Conservation (phyloP, 768 basidiomycete genomes). For the Boletus eberwhitei region DNA sequence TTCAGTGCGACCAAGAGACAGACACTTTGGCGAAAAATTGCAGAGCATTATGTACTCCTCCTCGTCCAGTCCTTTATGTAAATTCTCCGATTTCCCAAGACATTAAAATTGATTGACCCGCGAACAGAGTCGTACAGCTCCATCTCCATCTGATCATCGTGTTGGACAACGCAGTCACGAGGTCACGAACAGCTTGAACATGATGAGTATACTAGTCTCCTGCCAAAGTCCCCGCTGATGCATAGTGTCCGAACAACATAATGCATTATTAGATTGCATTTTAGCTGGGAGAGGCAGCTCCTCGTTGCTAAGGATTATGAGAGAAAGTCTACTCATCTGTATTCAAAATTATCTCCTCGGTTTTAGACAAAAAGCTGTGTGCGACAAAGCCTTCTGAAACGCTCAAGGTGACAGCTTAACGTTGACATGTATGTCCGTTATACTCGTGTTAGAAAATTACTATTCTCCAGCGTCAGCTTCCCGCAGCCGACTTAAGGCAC, state of each 20-base stretch:
- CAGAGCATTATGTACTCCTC: slow-evolving; percentile 20
- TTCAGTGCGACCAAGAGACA: background rate
- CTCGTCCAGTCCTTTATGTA: slow-evolving; percentile 26
- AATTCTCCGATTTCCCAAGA: slow-evolving; percentile 23
- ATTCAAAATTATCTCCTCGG: slow-evolving; percentile 14
- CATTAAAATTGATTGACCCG: background rate
- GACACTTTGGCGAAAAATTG: background rate
- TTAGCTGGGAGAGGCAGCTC: too few relatives aligned
- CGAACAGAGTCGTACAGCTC: background rate
- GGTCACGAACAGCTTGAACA: too few relatives aligned
- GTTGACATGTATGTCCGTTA: slow-evolving; percentile 13
- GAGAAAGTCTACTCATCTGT: too few relatives aligned
- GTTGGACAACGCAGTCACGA: too few relatives aligned
- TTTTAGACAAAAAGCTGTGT: slow-evolving; percentile 15
- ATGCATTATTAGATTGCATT: too few relatives aligned
- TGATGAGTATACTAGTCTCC: too few relatives aligned
- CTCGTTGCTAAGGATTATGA: too few relatives aligned
- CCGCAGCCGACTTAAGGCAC: background rate
- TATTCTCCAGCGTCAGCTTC: background rate
- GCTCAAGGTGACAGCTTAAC: background rate
- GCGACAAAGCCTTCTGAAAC: slow-evolving; percentile 17
- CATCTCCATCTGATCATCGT: background rate
- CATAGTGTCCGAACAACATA: too few relatives aligned
- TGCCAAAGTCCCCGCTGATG: too few relatives aligned
- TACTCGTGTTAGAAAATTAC: slow-evolving; percentile 3